Evolutionary conservation across 805 yeast genomes (phyloP), one percentile per base, ranked within the genome.

Genomic region (Wickerhamiella australiensis): DNA sequence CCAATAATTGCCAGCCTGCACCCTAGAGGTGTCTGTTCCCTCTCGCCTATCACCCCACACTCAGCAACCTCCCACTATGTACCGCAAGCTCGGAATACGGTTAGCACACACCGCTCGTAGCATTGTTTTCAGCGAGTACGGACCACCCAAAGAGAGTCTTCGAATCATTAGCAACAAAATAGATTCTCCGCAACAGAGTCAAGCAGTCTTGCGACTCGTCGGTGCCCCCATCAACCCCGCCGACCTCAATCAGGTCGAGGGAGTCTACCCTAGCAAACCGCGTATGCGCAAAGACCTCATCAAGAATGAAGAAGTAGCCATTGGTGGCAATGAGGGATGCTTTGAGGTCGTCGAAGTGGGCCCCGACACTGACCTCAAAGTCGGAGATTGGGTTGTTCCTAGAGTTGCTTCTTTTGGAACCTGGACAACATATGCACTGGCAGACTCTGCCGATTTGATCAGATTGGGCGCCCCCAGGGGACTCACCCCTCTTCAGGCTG

Each of bases 301-400:
- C n/a, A 47, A 77, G 65, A 76, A 85, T 1, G 66, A 67, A 3
- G 88, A 94, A 2, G 68, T 78, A 7, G 94, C 94, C 4, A 80
- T 86, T 43, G 86, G 88, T 33, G 98, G 98, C 49, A 92, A 92
- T 63, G 98, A 90, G 66, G 97, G 96, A 20, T 74, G 85, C 9
- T 88, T 85, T 61, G 82, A 85, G 61, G 80, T 90, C n/a, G 61
- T 84, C n/a, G 77, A 79, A 49, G 75, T 76, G 8, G 95, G 95
- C 18, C 56, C 71, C 8, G 59, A 65, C 13, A 15, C 38, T 18
- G 52, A 56, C 3, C 68, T 84, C 47, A 57, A 69, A 42, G 67
- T 68, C 1, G 96, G 95, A 42, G 97, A 92, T 64, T 86, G 94
- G 88, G 85, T 80, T 35, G 75, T 90, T 41, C 96, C 97, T 9